Evolutionary conservation across 192 early-diverging fungal genomes (phyloP).

Genomic region (Spizellomyces punctatus): DNA sequence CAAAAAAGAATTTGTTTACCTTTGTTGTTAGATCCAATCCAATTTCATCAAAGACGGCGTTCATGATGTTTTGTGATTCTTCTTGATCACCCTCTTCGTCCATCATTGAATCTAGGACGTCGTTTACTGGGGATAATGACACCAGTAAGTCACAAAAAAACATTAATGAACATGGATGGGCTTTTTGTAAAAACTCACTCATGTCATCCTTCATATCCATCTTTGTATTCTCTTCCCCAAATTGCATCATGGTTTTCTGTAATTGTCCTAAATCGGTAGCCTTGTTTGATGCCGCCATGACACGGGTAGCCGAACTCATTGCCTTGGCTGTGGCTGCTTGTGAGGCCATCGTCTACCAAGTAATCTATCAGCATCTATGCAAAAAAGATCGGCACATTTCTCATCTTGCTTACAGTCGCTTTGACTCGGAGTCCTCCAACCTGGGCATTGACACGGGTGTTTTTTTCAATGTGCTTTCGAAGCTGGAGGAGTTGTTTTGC

Average conservation of each 20-base stretch:
- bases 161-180: neutral
- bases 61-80: conserved; percentile 38
- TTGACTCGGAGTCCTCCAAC: neutral
- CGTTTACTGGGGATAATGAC: conserved; percentile 28
- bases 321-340: conserved; percentile 22
- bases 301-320: conserved; percentile 35
- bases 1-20: neutral
- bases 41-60: conserved; percentile 47
- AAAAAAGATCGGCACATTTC: neutral
- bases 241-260: conserved; percentile 37
- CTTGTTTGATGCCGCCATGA: conserved; percentile 41
- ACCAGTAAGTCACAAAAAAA: neutral
- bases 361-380: neutral
- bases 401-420: neutral
- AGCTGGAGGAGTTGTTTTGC: conserved; percentile 36
- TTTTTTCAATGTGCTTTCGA: conserved; percentile 29
- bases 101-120: conserved; percentile 36
- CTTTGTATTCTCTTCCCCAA: conserved; percentile 32
- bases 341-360: conserved; percentile 1
- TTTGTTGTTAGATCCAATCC: conserved; percentile 15
- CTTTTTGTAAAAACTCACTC: conserved; percentile 21
- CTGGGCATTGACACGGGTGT: conserved; percentile 18
- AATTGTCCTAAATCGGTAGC: conserved; percentile 17
- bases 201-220: conserved; percentile 46
- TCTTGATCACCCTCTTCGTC: conserved; percentile 40